Percentiles rank a stretch among this genome's conserved stretches.
These are phyloP conservation scores for Penicillium manginii DNA, from an alignment of 495 filamentous ascomycete genomes.

Conservation along the genomic window DNA sequence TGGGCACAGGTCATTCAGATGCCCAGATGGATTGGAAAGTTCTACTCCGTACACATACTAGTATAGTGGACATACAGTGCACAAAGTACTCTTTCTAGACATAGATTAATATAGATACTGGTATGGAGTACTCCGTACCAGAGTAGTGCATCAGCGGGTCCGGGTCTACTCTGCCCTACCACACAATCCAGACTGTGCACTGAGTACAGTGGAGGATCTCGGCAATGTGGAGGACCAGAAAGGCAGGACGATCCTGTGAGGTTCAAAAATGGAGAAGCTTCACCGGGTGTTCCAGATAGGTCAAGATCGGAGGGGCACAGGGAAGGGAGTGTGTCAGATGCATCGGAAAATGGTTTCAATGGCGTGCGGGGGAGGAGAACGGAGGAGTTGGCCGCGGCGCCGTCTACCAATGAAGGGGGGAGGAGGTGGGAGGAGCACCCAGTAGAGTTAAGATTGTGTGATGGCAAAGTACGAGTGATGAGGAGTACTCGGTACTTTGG, in stretches of 20 bases:
- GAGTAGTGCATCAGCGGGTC: too few relatives aligned
- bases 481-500: too few relatives aligned
- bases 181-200: too few relatives aligned
- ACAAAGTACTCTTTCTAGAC: too few relatives aligned
- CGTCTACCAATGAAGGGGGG: conserved; percentile 16
- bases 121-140: too few relatives aligned
- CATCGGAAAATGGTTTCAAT: conserved; percentile 14
- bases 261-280: conserved; percentile 23
- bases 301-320: conserved; percentile 32
- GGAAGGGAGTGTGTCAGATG: conserved; percentile 1
- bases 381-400: conserved; percentile 13
- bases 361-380: conserved; percentile 22
- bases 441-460: conserved; percentile 4
- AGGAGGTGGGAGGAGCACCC: conserved; percentile 1
- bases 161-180: too few relatives aligned
- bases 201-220: background rate
- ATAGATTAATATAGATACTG: too few relatives aligned
- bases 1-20: too few relatives aligned
- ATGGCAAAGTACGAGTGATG: background rate
- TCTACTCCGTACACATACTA: too few relatives aligned
- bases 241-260: conserved; percentile 14
- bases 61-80: too few relatives aligned
- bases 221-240: conserved; percentile 2
- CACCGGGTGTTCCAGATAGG: conserved; percentile 36
- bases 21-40: too few relatives aligned